Evolutionary conservation across 192 early-diverging fungal species (phyloP), one percentile per base, ranked within the genome.

Genomic region (Geosiphon pyriformis): DNA sequence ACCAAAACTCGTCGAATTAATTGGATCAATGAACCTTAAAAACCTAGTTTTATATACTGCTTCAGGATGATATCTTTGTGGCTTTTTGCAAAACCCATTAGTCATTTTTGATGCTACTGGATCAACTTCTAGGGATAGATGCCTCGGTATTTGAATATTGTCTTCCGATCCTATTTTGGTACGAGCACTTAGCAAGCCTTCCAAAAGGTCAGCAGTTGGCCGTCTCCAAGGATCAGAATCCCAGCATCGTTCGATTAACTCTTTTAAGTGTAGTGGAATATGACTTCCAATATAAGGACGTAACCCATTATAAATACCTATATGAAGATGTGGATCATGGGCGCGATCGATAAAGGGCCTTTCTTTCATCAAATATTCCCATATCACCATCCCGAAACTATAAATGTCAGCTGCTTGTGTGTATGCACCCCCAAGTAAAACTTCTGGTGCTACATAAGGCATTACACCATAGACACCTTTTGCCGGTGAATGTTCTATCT

Each of bases 351-450:
- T 25, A 51, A 35, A 31, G 10, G 61, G 61, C 7, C 4, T 12
- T n/a, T 35, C 23, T 51, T 4, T 4, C 15, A 6, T n/a, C n/a
- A n/a, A n/a, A 7, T 53, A 29, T 11, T 65, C 31, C 12, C 46
- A 29, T 20, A 53, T 53, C 0, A 65, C 26, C 2, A 65, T 53
- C 18, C 62, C 62, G n/a, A 51, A 65, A 27, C 25, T 29, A 37
- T 65, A 65, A 54, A 65, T 65, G 15, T 65, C 62, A 35, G 50
- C 4, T n/a, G 31, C 49, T 65, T 65, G 29, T 0, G 48, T 53
- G 25, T 65, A 65, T 20, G 8, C 3, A 42, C 35, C 6, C 12
- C 63, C 33, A 17, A 3, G 17, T 47, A 61, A 61, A 47, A 61
- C 42, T 61, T 61, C 59, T 1, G 59, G 59, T n/a, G 49, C 62